Conservation (phyloP, 2,329 filamentous ascomycete species). For the Aspergillus sp. region DNA sequence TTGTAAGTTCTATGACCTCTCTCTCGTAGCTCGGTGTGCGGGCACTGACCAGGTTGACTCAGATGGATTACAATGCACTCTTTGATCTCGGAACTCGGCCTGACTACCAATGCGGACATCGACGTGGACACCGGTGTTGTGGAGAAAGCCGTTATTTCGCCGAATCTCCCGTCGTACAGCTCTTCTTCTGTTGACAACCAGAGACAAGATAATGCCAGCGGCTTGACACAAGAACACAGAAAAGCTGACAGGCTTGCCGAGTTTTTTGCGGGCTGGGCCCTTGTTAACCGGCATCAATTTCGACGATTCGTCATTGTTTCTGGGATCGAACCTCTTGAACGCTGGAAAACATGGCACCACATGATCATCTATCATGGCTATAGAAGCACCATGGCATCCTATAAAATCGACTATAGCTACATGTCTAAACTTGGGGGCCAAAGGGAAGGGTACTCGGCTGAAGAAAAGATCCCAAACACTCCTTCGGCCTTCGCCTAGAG, state of each 20-base stretch:
- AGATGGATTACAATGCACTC: conserved; percentile 29
- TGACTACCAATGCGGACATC: conserved; percentile 9
- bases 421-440: conserved; percentile 8
- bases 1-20: conserved; percentile 18
- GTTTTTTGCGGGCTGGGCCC: conserved; percentile 39
- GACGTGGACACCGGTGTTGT: conserved; percentile 21
- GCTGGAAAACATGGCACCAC: conserved; percentile 34
- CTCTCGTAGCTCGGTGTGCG: not conserved
- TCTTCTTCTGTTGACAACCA: conserved; percentile 24
- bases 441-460: not conserved
- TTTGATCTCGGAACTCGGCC: conserved; percentile 24
- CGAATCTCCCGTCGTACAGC: conserved; percentile 29
- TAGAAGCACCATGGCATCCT: conserved; percentile 13
- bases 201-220: conserved; percentile 20
- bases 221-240: conserved; percentile 27
- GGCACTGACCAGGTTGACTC: not conserved
- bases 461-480: conserved; percentile 3
- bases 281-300: conserved; percentile 32
- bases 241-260: conserved; percentile 40
- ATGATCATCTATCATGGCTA: conserved; percentile 17
- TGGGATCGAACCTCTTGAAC: conserved; percentile 17
- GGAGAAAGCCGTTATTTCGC: conserved; percentile 31
- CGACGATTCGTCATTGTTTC: conserved; percentile 30
- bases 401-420: conserved; percentile 12
- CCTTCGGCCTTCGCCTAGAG: conserved; percentile 12